Evolutionary conservation across 2,329 filamentous ascomycete genomes (phyloP).

Genomic region (Monilinia fructicola): DNA sequence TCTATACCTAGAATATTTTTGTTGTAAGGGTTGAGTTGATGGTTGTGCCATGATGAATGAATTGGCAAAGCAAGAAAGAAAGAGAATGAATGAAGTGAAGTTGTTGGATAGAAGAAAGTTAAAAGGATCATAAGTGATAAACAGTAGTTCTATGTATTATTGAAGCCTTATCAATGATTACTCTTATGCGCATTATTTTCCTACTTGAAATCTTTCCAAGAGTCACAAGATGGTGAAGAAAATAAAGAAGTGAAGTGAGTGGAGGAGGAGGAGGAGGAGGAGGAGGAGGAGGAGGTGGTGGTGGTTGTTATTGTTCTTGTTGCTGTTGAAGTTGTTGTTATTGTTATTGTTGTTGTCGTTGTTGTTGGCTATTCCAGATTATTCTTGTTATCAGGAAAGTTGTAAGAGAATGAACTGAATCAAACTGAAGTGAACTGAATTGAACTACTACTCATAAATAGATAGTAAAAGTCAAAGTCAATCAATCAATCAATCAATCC

Average conservation of each 20-base stretch:
- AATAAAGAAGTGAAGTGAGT: background rate
- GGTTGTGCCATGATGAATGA: slow-evolving; percentile 29
- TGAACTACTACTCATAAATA: too few species aligned
- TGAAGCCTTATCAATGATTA: slow-evolving; percentile 6
- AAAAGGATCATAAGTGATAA: slow-evolving; percentile 19
- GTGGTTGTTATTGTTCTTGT: too few species aligned
- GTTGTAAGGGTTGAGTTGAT: slow-evolving; percentile 29
- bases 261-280: background rate
- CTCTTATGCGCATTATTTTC: slow-evolving; percentile 19
- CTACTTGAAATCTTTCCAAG: background rate
- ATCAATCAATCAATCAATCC: too few species aligned
- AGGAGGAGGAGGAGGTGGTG: too few species aligned
- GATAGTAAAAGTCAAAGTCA: too few species aligned
- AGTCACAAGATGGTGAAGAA: background rate
- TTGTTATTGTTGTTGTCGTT: background rate
- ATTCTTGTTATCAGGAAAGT: background rate
- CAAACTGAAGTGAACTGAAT: too few species aligned
- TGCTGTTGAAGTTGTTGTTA: background rate
- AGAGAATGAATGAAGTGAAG: background rate
- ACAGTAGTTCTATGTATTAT: slow-evolving; percentile 17
- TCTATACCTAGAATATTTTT: slow-evolving; percentile 58
- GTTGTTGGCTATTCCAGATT: background rate
- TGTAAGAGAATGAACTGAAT: background rate
- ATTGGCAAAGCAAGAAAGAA: background rate
- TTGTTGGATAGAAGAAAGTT: background rate